Conservation (phyloP, 2,329 filamentous ascomycete genomes). For the Leptoxyphium fumago region DNA sequence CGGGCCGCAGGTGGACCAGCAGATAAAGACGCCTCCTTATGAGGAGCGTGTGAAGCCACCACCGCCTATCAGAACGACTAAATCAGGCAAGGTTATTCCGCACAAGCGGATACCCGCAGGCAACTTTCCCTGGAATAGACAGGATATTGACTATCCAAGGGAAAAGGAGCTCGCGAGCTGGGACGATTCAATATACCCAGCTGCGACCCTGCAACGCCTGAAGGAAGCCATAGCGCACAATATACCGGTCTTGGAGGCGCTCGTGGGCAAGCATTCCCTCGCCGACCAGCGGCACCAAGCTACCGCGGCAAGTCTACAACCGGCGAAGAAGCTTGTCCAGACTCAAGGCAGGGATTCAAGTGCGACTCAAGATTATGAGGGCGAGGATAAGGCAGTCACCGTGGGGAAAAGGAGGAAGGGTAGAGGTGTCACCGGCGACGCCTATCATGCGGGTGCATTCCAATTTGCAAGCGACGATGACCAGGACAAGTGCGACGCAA, state of each 20-base stretch:
- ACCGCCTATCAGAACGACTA: neutral
- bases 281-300: too few relatives aligned
- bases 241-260: conserved; percentile 9
- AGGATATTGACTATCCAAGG: conserved; percentile 13
- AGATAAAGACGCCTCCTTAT: conserved; percentile 9
- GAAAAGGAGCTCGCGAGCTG: conserved; percentile 13
- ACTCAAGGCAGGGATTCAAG: too few relatives aligned
- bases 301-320: too few relatives aligned
- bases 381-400: too few relatives aligned
- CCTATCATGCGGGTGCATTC: conserved; percentile 18
- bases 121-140: conserved; percentile 19
- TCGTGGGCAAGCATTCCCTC: conserved; percentile 6
- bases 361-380: too few relatives aligned
- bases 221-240: conserved; percentile 12
- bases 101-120: neutral
- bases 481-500: conserved; percentile 2
- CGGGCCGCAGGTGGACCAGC: neutral
- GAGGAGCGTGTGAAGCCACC: conserved; percentile 6
- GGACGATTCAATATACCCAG: conserved; percentile 18
- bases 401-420: conserved; percentile 1
- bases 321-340: too few relatives aligned
- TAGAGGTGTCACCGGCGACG: conserved; percentile 8
- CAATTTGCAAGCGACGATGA: conserved; percentile 10
- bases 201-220: conserved; percentile 13
- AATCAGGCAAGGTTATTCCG: conserved; percentile 6